phyloP scores from a whole-genome alignment of 1,284 basidiomycete genomes.

The Termitomyces sp. region DNA sequence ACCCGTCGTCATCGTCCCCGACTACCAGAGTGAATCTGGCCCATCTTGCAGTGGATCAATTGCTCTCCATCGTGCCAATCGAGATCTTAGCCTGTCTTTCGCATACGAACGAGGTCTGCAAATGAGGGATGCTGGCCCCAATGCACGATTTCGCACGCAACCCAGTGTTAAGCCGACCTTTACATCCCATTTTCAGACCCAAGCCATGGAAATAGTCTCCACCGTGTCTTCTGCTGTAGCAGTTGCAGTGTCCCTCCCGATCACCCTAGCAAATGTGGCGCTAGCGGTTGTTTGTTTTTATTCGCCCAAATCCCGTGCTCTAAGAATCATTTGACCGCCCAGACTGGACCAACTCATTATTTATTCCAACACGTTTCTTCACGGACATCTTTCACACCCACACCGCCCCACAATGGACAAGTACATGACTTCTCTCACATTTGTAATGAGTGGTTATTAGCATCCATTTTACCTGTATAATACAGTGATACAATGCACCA shows the following conservation, averaged over 20 bases:
- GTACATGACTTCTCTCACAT: neutral
- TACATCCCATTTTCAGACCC: conserved; percentile 9
- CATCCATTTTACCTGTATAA: neutral
- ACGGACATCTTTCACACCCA: neutral
- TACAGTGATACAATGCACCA: neutral
- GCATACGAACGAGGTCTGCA: conserved; percentile 26
- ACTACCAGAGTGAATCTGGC: conserved; percentile 3
- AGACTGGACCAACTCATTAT: neutral
- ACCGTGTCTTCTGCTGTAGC: conserved; percentile 16
- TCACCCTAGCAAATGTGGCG: conserved; percentile 31
- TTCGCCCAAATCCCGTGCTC: conserved; percentile 28
- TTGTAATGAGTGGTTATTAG: neutral
- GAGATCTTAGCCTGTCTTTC: conserved; percentile 30
- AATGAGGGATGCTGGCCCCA: conserved; percentile 8
- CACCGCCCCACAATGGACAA: neutral
- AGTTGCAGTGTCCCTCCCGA: conserved; percentile 29
- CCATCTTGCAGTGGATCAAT: conserved; percentile 10
- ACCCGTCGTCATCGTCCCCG: conserved; percentile 9
- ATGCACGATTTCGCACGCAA: conserved; percentile 2
- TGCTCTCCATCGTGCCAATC: conserved; percentile 24
- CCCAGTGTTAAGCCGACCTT: neutral
- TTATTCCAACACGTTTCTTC: neutral
- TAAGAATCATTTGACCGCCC: conserved; percentile 27
- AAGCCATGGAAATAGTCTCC: conserved; percentile 9
- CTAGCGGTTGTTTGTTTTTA: conserved; percentile 38